Evolutionary conservation across 495 filamentous ascomycete genomes (phyloP).

Genomic region (Penicillium chermesinum): DNA sequence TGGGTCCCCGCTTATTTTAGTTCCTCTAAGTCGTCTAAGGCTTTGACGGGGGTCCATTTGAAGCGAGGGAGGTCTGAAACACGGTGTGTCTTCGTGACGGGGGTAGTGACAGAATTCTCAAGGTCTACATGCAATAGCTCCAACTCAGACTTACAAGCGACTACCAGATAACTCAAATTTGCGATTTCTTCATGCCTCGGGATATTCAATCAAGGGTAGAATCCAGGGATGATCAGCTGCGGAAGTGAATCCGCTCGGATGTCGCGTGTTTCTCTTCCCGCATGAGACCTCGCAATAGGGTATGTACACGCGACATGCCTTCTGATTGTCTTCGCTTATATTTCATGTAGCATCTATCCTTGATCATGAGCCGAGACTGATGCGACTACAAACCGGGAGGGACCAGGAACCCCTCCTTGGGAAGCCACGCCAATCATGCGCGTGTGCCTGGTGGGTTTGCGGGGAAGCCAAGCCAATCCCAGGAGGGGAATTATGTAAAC

Average conservation of each 20-base stretch:
- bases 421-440: neutral
- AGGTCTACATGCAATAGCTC: slow-evolving; percentile 1
- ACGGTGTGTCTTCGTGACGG: slow-evolving; percentile 4
- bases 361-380: neutral
- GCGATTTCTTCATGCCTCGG: too few relatives aligned
- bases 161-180: too few relatives aligned
- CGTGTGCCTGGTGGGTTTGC: neutral
- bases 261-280: neutral
- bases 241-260: neutral
- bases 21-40: neutral
- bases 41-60: neutral
- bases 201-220: neutral
- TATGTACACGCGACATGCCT: neutral
- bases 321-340: neutral
- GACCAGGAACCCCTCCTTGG: neutral
- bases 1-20: neutral
- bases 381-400: neutral
- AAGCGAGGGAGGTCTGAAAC: neutral
- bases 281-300: too few relatives aligned
- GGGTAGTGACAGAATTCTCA: neutral
- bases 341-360: neutral
- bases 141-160: too few relatives aligned
- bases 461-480: neutral
- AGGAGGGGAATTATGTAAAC: neutral
- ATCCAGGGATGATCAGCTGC: neutral